Percentiles rank a stretch among this genome's conserved stretches.
These are phyloP conservation scores for Pythium apleroticum DNA, from an alignment of 352 stramenopile genomes.

Conservation along the genomic window DNA sequence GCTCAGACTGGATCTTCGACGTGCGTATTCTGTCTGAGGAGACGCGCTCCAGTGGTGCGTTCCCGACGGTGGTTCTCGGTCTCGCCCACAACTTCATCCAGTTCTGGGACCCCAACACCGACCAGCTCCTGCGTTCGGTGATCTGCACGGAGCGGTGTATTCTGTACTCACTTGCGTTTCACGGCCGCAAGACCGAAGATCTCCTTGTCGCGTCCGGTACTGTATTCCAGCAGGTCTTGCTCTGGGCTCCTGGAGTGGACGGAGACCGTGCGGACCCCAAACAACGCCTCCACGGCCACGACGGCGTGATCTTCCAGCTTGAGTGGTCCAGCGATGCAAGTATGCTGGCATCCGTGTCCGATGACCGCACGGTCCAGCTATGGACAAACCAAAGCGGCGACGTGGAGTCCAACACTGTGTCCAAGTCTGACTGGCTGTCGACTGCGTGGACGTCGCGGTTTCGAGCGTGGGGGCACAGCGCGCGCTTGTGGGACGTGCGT, in stretches of 20 bases:
- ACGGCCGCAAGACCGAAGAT: slow-evolving; percentile 55
- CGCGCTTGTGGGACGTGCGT: slow-evolving; percentile 84
- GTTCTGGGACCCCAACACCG: slow-evolving; percentile 54
- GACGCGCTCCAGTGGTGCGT: neutral
- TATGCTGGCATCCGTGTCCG: slow-evolving; percentile 79
- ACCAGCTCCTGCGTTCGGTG: slow-evolving; percentile 51
- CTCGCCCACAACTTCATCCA: slow-evolving; percentile 86
- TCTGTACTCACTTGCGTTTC: slow-evolving; percentile 78
- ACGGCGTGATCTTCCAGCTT: slow-evolving; percentile 86
- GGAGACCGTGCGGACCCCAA: slow-evolving; percentile 21
- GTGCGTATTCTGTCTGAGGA: slow-evolving; percentile 56
- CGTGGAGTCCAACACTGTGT: slow-evolving; percentile 19
- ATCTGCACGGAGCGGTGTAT: slow-evolving; percentile 82
- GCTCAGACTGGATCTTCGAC: slow-evolving; percentile 86
- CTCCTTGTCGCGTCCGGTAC: slow-evolving; percentile 81
- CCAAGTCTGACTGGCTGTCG: slow-evolving; percentile 7
- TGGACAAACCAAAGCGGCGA: slow-evolving; percentile 47
- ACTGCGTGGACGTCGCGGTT: slow-evolving; percentile 51
- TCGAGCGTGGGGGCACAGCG: slow-evolving; percentile 77
- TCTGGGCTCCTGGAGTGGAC: slow-evolving; percentile 59
- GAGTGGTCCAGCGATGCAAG: slow-evolving; percentile 67
- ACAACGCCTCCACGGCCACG: slow-evolving; percentile 77
- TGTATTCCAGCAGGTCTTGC: slow-evolving; percentile 84
- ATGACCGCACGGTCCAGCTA: slow-evolving; percentile 83
- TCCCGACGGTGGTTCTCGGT: slow-evolving; percentile 57